Percentiles rank a stretch among this genome's conserved stretches.
Evolutionary conservation across 2,329 filamentous ascomycete genomes (phyloP).

Genomic region (Coleophoma crateriformis): DNA sequence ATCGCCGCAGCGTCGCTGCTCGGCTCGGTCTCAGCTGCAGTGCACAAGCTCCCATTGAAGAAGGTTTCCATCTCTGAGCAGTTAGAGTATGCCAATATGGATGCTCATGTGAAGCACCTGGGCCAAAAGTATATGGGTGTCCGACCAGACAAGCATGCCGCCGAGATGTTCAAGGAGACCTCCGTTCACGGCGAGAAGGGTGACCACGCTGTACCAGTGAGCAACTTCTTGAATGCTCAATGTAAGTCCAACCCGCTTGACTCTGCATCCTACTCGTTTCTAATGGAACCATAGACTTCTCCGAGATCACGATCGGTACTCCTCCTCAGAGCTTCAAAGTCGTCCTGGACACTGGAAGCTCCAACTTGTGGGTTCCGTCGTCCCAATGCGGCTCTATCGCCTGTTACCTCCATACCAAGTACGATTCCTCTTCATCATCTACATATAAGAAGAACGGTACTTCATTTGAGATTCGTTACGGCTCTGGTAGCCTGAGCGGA

Average conservation of each 20-base stretch:
- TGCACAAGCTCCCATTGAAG: slow-evolving; percentile 97
- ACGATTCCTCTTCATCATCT: slow-evolving; percentile 84
- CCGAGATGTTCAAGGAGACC: slow-evolving; percentile 75
- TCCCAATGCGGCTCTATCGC: slow-evolving; percentile 88
- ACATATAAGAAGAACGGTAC: slow-evolving; percentile 93
- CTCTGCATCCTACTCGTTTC: background rate
- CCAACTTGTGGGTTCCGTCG: slow-evolving; percentile 98
- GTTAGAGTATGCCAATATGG: slow-evolving; percentile 78
- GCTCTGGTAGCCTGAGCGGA: slow-evolving; percentile 88
- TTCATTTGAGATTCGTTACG: slow-evolving; percentile 89
- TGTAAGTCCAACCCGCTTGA: slow-evolving; percentile 55
- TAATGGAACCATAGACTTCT: slow-evolving; percentile 68
- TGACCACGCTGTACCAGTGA: slow-evolving; percentile 78
- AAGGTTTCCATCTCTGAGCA: slow-evolving; percentile 92
- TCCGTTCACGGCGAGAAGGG: slow-evolving; percentile 58
- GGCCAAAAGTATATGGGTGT: slow-evolving; percentile 95
- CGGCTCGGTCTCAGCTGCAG: slow-evolving; percentile 74
- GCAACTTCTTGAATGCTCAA: slow-evolving; percentile 98
- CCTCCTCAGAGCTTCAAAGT: slow-evolving; percentile 97
- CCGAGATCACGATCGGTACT: slow-evolving; percentile 87
- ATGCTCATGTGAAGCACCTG: slow-evolving; percentile 74
- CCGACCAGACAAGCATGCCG: slow-evolving; percentile 62
- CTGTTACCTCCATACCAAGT: slow-evolving; percentile 96
- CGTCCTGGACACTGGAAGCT: slow-evolving; percentile 95
- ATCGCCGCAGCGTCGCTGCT: slow-evolving; percentile 75